Base-by-base conservation (phyloP, 148 eudicot genomes). In the Chenopodium formosanum region DNA sequence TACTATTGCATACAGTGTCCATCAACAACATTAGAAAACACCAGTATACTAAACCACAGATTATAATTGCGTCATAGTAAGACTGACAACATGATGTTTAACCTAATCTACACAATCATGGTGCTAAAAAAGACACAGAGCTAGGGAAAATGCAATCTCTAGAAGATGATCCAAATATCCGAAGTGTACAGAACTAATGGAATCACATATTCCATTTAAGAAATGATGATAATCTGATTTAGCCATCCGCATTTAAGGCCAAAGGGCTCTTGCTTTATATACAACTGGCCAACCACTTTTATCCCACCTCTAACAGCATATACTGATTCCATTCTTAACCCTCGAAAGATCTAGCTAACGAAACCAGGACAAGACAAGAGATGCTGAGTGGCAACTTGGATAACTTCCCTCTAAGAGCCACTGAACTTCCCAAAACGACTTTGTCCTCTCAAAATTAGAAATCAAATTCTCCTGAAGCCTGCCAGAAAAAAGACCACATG, bases 391-490 rank as follows among this genome's bases (percentile, higher is more conserved):
- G 75, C 77, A 32, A 80, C 60, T 66, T 16, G 47, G 32, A 66
- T 65, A 74, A 68, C 85, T 71, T 31, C 73, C 47, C 23, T 77
- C 60, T 13, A n/a, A 13, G 69, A 77, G 72, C 73, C 82, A 79
- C 79, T 40, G 62, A 81, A 74, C 62, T 50, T 67, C 76, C 65
- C 63, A 65, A 77, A 0, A 82, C 71, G 80, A 50, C 67, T 14
- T 29, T 47, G 44, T 34, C 53, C 63, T 69, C 62, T 27, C 75
- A 73, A 62, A 79, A 86, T 92, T 90, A 96, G 90, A 92, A 96
- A 50, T 96, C 97, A 73, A 94, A 94, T 76, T 92, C 99, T 70
- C 99, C 97, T 27, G 85, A 88, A 62, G 99, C 99, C 99, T 96
- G 93, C 76, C 71, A 79, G 27, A 34, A 79, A 40, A 79, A 85